phyloP scores from a whole-genome alignment of 257 asterid species.

The Salvia miltiorrhiza region DNA sequence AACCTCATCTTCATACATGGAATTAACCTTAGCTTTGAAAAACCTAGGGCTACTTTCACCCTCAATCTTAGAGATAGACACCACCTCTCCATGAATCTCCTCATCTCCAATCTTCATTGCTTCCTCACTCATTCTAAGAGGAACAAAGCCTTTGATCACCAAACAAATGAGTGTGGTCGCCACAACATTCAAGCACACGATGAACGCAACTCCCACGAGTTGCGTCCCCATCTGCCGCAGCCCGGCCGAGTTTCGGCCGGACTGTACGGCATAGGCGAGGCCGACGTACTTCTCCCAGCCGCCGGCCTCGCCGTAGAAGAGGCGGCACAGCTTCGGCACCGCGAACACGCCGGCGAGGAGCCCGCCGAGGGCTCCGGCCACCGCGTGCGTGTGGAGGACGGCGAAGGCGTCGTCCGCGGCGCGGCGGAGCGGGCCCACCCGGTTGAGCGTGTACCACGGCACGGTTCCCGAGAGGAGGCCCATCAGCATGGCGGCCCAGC shows the following conservation, averaged over 20 bases:
- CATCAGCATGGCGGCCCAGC: conserved; percentile 30
- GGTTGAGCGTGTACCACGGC: conserved; percentile 25
- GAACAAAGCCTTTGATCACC: conserved; percentile 34
- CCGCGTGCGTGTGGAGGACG: conserved; percentile 54
- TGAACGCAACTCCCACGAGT: conserved; percentile 33
- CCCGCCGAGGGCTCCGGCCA: conserved; percentile 47
- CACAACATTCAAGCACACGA: conserved; percentile 37
- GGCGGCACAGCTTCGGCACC: conserved; percentile 36
- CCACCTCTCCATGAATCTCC: conserved; percentile 46
- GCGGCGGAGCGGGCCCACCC: conserved; percentile 13
- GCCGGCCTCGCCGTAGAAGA: conserved; percentile 37
- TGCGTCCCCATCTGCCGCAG: conserved; percentile 43
- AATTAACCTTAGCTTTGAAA: conserved; percentile 33
- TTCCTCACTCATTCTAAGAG: conserved; percentile 41
- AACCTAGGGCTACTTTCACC: conserved; percentile 16
- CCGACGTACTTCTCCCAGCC: conserved; percentile 48
- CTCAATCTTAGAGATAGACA: conserved; percentile 33
- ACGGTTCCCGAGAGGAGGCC: conserved; percentile 27
- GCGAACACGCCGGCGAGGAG: conserved; percentile 42
- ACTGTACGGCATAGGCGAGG: conserved; percentile 41
- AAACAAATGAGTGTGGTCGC: conserved; percentile 40
- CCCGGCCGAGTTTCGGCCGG: conserved; percentile 33
- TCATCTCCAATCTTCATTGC: conserved; percentile 36
- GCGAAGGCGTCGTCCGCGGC: conserved; percentile 52
- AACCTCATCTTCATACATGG: conserved; percentile 41